Evolutionary conservation across 1,139 yeast genomes (phyloP), one percentile per base, ranked within the genome.

Genomic region (Kodamaea fungicola): DNA sequence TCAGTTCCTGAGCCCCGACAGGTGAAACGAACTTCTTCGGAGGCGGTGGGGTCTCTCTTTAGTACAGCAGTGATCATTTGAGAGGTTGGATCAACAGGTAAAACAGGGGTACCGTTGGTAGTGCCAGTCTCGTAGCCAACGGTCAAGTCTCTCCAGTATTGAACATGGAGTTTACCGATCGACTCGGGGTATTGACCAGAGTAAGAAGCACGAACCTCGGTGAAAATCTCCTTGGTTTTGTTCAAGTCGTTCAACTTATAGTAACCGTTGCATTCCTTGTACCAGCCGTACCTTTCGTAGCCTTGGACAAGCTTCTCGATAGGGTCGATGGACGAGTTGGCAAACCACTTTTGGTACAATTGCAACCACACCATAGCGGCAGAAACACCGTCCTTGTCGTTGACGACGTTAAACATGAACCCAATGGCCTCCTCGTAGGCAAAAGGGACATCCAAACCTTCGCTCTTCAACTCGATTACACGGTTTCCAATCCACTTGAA

Each of bases 371-470:
- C 75, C 8, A 73, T 63, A 2, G 89, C 78, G 0, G 97, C 97
- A 23, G 89, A 67, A 21, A 92, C 75, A 1, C 98, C 98, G 55
- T 92, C 98, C 60, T 92, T 92, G 56, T 92, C 98, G 58, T 85
- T 88, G 32, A 85, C 87, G n/a, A 78, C 70, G 21, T 77, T 67
- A 51, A 89, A 87, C 97, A 92, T 88, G 63, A 80, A 92, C 3
- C 98, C 98, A 49, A 92, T 84, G 4, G 97, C 97, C 55, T 92
- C 98, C 58, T 92, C 98, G 55, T 76, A 92, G 0, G 87, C 97
- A 66, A 89, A 88, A 0, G 96, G 95, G 2, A 90, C 96, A 6
- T 39, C 49, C 50, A 56, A 79, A 0, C 95, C 96, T 30, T 75
- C 59, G 0, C 56, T 48, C 45, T 83, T 88, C 40, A 86, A 65